Evolutionary conservation across 2,329 filamentous ascomycete genomes (phyloP), one percentile per base, ranked within the genome.

Genomic region (Nemania abortiva): DNA sequence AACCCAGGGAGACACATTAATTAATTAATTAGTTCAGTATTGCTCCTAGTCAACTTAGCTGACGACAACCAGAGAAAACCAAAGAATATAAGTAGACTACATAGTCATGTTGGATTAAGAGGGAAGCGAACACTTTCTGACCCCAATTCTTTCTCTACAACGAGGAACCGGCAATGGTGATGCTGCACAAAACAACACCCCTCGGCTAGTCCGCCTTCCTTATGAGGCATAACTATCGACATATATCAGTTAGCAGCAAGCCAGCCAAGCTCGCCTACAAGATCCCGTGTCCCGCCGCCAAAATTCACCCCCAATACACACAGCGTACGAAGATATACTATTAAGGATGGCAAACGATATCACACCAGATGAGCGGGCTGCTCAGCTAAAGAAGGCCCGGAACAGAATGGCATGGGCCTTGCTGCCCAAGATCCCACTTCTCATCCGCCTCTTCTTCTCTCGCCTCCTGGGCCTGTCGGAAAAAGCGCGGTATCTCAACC

Each of bases 401-500:
- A 59, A 75, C 37, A 65, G 72, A 54, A 60, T 79, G 47, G 5
- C 74, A 3, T 71, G 61, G 63, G 68, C 77, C 20, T 70, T 88
- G n/a, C 71, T 89, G 29, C 85, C 88, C 10, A 84, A 87, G 71
- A 75, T 92, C 1, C 91, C 91, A 0, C 81, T 90, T 10, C 82
- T 92, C 9, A 76, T 87, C n/a, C 89, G 88, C 70, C 87, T 90
- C 1, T 84, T 89, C 1, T 70, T 92, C 13, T 81, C 86, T 56
- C 91, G 94, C 74, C 77, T 90, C 2, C 83, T 97, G 7, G 87
- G 86, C 31, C 81, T 92, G 49, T 94, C 94, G 0, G 85, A 90
- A 39, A 90, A 89, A 7, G 88, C 91, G 4, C 88, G 89, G 55
- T 93, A 96, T 82, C 90, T 95, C 82, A 92, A 97, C 78, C 82